Evolutionary conservation across 2,329 filamentous ascomycete species (phyloP).

Genomic region (Cercospora zeae-maydis): DNA sequence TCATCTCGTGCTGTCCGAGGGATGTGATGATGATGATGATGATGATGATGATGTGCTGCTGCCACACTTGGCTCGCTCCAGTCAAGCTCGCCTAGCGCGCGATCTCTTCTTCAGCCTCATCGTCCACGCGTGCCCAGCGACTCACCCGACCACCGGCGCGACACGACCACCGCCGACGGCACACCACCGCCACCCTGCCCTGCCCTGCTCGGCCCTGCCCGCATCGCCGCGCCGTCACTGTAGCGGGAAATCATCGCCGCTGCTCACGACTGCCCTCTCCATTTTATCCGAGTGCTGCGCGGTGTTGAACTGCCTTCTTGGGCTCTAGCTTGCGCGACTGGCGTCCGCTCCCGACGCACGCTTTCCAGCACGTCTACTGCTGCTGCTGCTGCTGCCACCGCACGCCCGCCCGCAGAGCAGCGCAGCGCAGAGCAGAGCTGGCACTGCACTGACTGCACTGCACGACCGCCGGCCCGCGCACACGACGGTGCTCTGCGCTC

Average conservation of each 20-base stretch:
- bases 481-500: not conserved
- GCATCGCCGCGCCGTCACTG: not conserved
- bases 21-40: too few species aligned
- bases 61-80: slow-evolving; percentile 14
- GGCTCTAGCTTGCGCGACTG: slow-evolving; percentile 10
- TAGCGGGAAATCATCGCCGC: slow-evolving; percentile 7
- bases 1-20: too few species aligned
- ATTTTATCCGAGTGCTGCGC: not conserved
- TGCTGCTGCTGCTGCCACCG: not conserved
- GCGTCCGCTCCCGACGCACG: slow-evolving; percentile 16
- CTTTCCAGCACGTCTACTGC: slow-evolving; percentile 2
- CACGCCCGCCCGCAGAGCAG: not conserved
- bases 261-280: not conserved
- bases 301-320: slow-evolving; percentile 15
- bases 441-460: slow-evolving; percentile 10
- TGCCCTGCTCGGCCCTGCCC: not conserved
- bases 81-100: slow-evolving; percentile 1
- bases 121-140: not conserved
- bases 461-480: slow-evolving; percentile 15
- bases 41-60: not conserved
- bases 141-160: not conserved
- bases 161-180: not conserved
- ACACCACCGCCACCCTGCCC: not conserved
- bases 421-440: not conserved
- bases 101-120: too few species aligned